Evolutionary conservation across 129 eudicot species (phyloP).

Genomic region (Arctium lappa): DNA sequence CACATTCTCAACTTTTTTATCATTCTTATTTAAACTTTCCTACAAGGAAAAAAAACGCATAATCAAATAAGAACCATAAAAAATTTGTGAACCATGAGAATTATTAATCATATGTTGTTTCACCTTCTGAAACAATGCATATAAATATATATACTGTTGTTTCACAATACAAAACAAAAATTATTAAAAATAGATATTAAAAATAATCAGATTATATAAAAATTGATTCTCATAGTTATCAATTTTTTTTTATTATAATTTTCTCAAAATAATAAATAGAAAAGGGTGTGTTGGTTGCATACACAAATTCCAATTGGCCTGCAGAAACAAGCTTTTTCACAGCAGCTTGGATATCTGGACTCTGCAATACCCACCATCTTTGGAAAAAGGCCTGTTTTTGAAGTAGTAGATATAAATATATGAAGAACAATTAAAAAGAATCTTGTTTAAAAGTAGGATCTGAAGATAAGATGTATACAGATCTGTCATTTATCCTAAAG

Average conservation of each 20-base stretch:
- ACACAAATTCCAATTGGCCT: slow-evolving; percentile 92
- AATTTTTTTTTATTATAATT: too few species aligned
- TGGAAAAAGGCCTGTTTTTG: slow-evolving; percentile 68
- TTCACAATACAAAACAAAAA: background rate
- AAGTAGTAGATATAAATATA: background rate
- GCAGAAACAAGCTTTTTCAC: slow-evolving; percentile 65
- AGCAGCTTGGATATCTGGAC: slow-evolving; percentile 36
- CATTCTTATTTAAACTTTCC: background rate
- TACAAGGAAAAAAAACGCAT: background rate
- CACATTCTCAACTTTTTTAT: background rate
- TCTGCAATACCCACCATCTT: slow-evolving; percentile 90
- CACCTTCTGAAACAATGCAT: too few species aligned
- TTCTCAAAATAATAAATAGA: background rate
- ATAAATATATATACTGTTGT: too few species aligned
- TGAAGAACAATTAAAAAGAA: background rate
- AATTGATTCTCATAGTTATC: background rate
- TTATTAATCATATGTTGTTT: background rate
- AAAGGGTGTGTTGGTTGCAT: slow-evolving; percentile 20
- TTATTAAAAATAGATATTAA: background rate
- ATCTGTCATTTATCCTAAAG: too few species aligned
- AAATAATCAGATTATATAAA: background rate
- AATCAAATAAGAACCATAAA: background rate
- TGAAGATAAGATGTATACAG: too few species aligned
- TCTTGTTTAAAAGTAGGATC: too few species aligned
- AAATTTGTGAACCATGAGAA: background rate